Base-by-base conservation (phyloP, 1,139 yeast genomes). In the Blastobotrys illinoisensis region DNA sequence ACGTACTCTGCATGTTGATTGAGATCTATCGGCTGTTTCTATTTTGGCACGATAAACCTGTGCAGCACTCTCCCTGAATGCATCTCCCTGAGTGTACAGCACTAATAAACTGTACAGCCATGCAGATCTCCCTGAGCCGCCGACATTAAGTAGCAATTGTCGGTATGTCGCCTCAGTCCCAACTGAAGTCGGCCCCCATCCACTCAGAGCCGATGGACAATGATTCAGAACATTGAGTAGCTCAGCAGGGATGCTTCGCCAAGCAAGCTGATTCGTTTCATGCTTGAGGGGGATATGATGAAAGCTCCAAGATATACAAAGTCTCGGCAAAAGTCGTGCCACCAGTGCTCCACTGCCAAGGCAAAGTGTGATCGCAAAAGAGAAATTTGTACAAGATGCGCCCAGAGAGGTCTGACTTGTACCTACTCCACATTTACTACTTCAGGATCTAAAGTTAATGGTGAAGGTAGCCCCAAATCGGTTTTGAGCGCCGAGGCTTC, bases 291-390 rank as follows among this genome's bases (percentile, higher is more conserved):
- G 6, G 23, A 21, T 21, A 21, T 21, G 3, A 50, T 50, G 52
- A 50, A 44, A 46, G 24, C 26, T 1, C 32, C 47, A 23, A 28
- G 53, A 36, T 51, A 51, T 24, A 19, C 46, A 4, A 36, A 11
- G 19, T 51, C 56, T 9, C 50, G 56, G 11, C 50, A 47, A 26
- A 54, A 54, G 16, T 24, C 56, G 2, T 54, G 55, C 44, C 18
- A 40, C 16, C 46, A 47, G 14, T 54, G 56, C 44, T 24, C 52
- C 26, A n/a, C 26, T 14, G 48, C 56, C 11, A 54, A 54, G 32
- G 47, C 52, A 14, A 51, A 45, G 43, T 54, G 56, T n/a, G 52
- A 51, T 24, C 51, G 50, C 11, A 32, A 4, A 28, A 23, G 13
- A 9, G 47, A 28, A 5, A 18, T 16, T 11, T 54, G 56, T 20